Conservation (phyloP, 2,329 filamentous ascomycete species). For the Xylaria sp. region DNA sequence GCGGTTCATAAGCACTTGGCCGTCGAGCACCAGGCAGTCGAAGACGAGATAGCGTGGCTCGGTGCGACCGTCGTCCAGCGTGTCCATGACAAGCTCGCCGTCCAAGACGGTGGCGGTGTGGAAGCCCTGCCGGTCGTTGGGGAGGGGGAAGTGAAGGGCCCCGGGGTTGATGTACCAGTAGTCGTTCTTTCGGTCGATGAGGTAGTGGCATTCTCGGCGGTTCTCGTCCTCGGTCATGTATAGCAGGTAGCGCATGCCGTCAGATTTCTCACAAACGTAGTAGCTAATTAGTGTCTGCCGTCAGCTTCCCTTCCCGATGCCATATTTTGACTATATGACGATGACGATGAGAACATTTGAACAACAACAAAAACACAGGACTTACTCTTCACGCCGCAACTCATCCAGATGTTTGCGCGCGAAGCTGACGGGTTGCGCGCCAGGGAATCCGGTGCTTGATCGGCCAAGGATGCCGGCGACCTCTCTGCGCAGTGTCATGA, state of each 20-base stretch:
- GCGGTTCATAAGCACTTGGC: slow-evolving; percentile 78
- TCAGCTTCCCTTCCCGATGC: slow-evolving; percentile 10
- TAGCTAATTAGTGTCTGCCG: slow-evolving; percentile 66
- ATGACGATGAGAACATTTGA: neutral
- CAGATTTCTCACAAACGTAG: slow-evolving; percentile 98
- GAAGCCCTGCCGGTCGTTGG: slow-evolving; percentile 72
- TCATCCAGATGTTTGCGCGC: slow-evolving; percentile 83
- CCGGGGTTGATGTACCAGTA: slow-evolving; percentile 83
- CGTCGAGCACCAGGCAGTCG: slow-evolving; percentile 87
- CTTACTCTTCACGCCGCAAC: slow-evolving; percentile 79
- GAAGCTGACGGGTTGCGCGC: slow-evolving; percentile 95
- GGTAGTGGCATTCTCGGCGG: slow-evolving; percentile 78
- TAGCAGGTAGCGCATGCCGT: slow-evolving; percentile 94
- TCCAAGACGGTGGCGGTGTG: slow-evolving; percentile 87
- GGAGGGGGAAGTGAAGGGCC: slow-evolving; percentile 82
- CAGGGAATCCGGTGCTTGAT: slow-evolving; percentile 78
- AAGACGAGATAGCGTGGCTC: slow-evolving; percentile 91
- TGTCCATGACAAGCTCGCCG: slow-evolving; percentile 91
- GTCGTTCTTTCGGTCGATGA: slow-evolving; percentile 98
- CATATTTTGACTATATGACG: neutral
- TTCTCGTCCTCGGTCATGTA: slow-evolving; percentile 79
- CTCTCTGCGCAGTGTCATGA: slow-evolving; percentile 72
- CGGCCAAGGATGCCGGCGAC: slow-evolving; percentile 81
- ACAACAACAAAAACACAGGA: neutral
- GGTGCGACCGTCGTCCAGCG: slow-evolving; percentile 71